phyloP scores from a whole-genome alignment of 202 grass and related monocot genomes.

The Carex arenaria region DNA sequence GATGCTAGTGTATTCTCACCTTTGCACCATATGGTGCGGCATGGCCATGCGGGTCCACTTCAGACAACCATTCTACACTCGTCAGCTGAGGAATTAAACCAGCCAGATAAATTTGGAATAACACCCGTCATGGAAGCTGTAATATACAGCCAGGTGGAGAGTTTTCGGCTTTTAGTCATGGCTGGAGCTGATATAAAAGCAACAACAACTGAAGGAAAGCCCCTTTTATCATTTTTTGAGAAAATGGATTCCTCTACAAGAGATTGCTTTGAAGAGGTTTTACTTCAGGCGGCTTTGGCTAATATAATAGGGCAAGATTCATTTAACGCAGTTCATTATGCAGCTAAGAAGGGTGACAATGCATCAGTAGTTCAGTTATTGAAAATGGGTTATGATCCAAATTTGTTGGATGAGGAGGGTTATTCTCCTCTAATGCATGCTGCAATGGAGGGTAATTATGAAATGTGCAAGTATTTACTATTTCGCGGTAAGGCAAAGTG shows the following conservation, averaged over 20 bases:
- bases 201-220: slow-evolving; percentile 26
- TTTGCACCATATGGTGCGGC: slow-evolving; percentile 42
- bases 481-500: slow-evolving; percentile 40
- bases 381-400: slow-evolving; percentile 45
- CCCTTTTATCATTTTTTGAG: slow-evolving; percentile 33
- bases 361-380: slow-evolving; percentile 43
- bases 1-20: slow-evolving; percentile 42
- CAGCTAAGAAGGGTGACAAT: slow-evolving; percentile 37
- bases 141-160: slow-evolving; percentile 35
- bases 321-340: slow-evolving; percentile 54
- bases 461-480: slow-evolving; percentile 45
- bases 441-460: slow-evolving; percentile 29
- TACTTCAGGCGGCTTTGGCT: slow-evolving; percentile 38
- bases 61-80: slow-evolving; percentile 45
- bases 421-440: slow-evolving; percentile 57
- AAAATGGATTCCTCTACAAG: slow-evolving; percentile 31
- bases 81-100: slow-evolving; percentile 42
- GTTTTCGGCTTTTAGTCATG: slow-evolving; percentile 56
- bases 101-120: slow-evolving; percentile 43
- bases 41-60: slow-evolving; percentile 35
- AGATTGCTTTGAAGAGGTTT: slow-evolving; percentile 46
- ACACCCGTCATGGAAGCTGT: slow-evolving; percentile 50
- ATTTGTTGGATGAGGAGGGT: slow-evolving; percentile 41
- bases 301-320: slow-evolving; percentile 24
- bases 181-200: slow-evolving; percentile 50